Conservation (phyloP, 768 basidiomycete species). For the Mycena albidolilacea region DNA sequence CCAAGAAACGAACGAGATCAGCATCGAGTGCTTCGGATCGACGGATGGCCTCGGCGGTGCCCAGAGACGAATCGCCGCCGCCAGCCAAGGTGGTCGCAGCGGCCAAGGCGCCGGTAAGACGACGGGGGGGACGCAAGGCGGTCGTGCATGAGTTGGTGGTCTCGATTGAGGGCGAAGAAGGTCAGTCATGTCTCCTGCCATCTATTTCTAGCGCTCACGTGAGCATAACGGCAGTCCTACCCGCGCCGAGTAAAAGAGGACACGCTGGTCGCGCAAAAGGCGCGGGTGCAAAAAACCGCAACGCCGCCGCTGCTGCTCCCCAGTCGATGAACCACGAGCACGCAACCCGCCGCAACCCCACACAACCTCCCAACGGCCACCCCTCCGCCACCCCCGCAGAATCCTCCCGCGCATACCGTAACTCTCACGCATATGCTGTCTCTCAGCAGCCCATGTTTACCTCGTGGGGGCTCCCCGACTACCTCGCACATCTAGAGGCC, state of each 20-base stretch:
- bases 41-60: constrained; percentile 55
- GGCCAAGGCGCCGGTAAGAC: constrained; percentile 51
- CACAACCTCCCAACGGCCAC: constrained; percentile 54
- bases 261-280: constrained; percentile 58
- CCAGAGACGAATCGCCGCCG: constrained; percentile 59
- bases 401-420: constrained; percentile 78
- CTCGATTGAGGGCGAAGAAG: constrained; percentile 73
- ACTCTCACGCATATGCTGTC: constrained; percentile 84
- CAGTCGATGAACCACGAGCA: constrained; percentile 59
- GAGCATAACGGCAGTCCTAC: constrained; percentile 38
- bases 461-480: constrained; percentile 94
- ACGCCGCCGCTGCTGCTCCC: constrained; percentile 50
- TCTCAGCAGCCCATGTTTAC: constrained; percentile 86
- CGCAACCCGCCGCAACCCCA: constrained; percentile 65
- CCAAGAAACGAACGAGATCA: constrained; percentile 84
- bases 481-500: constrained; percentile 87
- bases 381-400: constrained; percentile 59
- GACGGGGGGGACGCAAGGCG: constrained; percentile 61
- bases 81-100: constrained; percentile 48
- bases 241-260: constrained; percentile 51
- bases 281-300: constrained; percentile 57
- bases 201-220: constrained; percentile 35
- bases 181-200: constrained; percentile 52
- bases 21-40: constrained; percentile 80
- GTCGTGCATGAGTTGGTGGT: constrained; percentile 51